These are phyloP conservation scores for Diddensiella santjacobensis DNA, from an alignment of 805 yeast species.

Conservation along the genomic window DNA sequence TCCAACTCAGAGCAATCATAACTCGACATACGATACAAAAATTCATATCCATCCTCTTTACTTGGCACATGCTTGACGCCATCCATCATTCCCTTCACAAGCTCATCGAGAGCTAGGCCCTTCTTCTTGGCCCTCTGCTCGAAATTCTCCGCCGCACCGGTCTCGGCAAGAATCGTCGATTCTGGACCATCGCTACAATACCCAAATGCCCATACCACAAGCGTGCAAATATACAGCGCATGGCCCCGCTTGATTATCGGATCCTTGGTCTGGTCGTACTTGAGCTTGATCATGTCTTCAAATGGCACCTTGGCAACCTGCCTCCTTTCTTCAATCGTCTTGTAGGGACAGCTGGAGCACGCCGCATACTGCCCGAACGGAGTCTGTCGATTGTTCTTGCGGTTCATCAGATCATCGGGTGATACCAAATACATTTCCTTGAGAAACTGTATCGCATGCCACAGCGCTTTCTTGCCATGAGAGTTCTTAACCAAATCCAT, in stretches of 20 bases:
- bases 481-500: conserved; percentile 48
- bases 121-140: conserved; percentile 5
- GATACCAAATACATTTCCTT: conserved; percentile 57
- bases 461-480: conserved; percentile 50
- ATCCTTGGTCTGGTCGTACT: conserved; percentile 25
- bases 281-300: conserved; percentile 16
- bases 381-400: conserved; percentile 7
- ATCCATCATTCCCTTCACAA: conserved; percentile 7
- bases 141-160: conserved; percentile 1
- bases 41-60: conserved; percentile 47
- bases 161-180: conserved; percentile 15
- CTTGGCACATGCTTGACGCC: conserved; percentile 10
- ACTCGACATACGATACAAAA: conserved; percentile 44
- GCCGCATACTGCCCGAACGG: conserved; percentile 12
- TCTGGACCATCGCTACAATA: conserved; percentile 33
- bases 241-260: conserved; percentile 30
- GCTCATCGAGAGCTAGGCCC: conserved; percentile 9
- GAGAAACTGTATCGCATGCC: conserved; percentile 58
- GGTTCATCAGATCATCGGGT: conserved; percentile 37
- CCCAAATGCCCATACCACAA: conserved; percentile 34
- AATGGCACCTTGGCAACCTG: conserved; percentile 16
- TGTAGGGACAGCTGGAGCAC: conserved; percentile 17
- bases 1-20: conserved; percentile 31
- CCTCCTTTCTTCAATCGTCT: background rate
- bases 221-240: conserved; percentile 27